Conservation (phyloP, 2,329 filamentous ascomycete genomes). For the Nemania diffusa region DNA sequence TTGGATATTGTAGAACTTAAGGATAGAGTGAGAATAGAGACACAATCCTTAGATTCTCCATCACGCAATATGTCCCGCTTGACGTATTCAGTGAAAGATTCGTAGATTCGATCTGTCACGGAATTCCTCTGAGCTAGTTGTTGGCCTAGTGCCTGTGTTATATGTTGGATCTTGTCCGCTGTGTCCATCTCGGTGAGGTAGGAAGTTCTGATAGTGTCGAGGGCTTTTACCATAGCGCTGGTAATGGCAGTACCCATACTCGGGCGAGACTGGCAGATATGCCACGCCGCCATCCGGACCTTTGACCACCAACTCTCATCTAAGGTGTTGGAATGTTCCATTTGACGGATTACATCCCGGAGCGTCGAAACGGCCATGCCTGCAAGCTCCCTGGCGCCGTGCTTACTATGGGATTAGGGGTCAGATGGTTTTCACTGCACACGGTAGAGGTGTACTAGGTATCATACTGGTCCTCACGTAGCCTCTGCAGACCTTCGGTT, state of each 20-base stretch:
- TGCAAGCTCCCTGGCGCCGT: slow-evolving; percentile 69
- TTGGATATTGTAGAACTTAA: slow-evolving; percentile 69
- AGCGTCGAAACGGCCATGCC: slow-evolving; percentile 62
- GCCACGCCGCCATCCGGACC: slow-evolving; percentile 68
- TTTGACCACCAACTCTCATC: slow-evolving; percentile 64
- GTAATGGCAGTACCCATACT: slow-evolving; percentile 72
- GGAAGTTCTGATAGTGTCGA: slow-evolving; percentile 53
- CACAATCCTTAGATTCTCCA: slow-evolving; percentile 31
- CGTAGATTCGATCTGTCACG: slow-evolving; percentile 47
- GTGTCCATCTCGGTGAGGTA: slow-evolving; percentile 37
- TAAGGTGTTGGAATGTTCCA: slow-evolving; percentile 43
- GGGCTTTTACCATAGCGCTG: slow-evolving; percentile 57
- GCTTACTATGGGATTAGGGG: slow-evolving; percentile 49
- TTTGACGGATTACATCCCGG: slow-evolving; percentile 55
- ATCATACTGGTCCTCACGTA: slow-evolving; percentile 63
- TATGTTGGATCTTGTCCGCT: slow-evolving; percentile 42
- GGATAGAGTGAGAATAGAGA: slow-evolving; percentile 69
- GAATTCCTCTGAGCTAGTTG: slow-evolving; percentile 34
- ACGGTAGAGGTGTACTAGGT: not conserved
- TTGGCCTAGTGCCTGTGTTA: slow-evolving; percentile 43
- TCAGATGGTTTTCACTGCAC: slow-evolving; percentile 12
- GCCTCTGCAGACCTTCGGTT: slow-evolving; percentile 56
- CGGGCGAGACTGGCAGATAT: slow-evolving; percentile 72
- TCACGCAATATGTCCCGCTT: slow-evolving; percentile 33
- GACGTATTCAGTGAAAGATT: slow-evolving; percentile 52